Evolutionary conservation across 495 filamentous ascomycete species (phyloP).

Genomic region (Parathielavia appendiculata): DNA sequence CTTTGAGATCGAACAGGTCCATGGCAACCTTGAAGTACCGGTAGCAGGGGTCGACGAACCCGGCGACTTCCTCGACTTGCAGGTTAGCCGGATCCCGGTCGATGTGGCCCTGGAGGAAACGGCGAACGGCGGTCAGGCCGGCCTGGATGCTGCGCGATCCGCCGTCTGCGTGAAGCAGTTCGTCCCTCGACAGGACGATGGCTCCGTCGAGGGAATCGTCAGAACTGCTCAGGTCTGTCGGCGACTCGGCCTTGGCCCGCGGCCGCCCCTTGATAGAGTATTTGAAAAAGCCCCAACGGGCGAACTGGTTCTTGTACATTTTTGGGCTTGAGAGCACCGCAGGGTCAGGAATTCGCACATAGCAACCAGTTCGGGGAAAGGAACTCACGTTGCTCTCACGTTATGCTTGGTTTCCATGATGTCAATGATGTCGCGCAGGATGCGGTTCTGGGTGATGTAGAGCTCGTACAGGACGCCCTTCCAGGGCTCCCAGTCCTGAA

Average conservation of each 20-base stretch:
- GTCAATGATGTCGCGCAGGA: slow-evolving; percentile 30
- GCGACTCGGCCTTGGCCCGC: slow-evolving; percentile 11
- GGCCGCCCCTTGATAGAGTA: slow-evolving; percentile 28
- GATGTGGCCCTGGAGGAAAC: slow-evolving; percentile 26
- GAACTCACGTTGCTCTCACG: slow-evolving; percentile 29
- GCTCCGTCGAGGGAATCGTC: slow-evolving; percentile 11
- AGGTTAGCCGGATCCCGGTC: slow-evolving; percentile 21
- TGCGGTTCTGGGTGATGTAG: slow-evolving; percentile 33
- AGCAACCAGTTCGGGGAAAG: background rate
- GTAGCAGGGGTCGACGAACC: slow-evolving; percentile 29
- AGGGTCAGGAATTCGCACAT: background rate
- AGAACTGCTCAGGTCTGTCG: background rate
- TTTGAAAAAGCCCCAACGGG: slow-evolving; percentile 33
- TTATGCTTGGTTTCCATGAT: slow-evolving; percentile 30
- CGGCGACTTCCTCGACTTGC: slow-evolving; percentile 20
- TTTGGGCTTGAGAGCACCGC: slow-evolving; percentile 22
- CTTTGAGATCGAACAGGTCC: slow-evolving; percentile 28
- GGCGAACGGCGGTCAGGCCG: slow-evolving; percentile 26
- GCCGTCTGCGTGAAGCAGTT: slow-evolving; percentile 19
- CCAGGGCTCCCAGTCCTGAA: slow-evolving; percentile 33
- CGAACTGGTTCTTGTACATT: slow-evolving; percentile 36
- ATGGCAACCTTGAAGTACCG: slow-evolving; percentile 31
- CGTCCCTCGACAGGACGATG: slow-evolving; percentile 9
- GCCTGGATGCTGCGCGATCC: slow-evolving; percentile 20
- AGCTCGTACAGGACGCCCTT: slow-evolving; percentile 28